Base-by-base conservation (phyloP, 805 yeast genomes). In the Saccharomycopsis sp. region DNA sequence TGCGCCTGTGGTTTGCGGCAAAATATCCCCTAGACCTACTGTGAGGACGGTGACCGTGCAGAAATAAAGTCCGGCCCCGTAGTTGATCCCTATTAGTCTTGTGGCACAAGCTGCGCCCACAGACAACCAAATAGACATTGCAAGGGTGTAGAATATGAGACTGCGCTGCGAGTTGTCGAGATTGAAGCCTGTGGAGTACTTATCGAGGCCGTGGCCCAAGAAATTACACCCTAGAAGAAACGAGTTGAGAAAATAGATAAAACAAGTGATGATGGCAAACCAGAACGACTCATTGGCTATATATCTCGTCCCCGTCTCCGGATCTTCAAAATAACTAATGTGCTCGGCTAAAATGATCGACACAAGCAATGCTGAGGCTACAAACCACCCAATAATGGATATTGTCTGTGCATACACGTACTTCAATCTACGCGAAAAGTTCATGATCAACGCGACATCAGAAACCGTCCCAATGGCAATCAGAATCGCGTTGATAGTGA, bases 1-100 rank as follows among this genome's bases (percentile, higher is more conserved):
- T 0, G 86, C 77, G 0, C 82, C 81, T 1, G 76, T 71, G 1
- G 78, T 69, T 0, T 58, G 41, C 0, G 96, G 91, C 0, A 77
- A 73, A 37, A 85, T 75, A 64, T 87, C 94, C 44, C 97, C 97
- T 16, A 85, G 73, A 0, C 97, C 97, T 29, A 91, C 79, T 1
- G 97, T 91, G 52, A 88, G 73, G 46, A 86, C 72, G 0, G 95
- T 83, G 1, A 87, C 90, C 9, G 81, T 79, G 64, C 90, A 83
- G 67, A 79, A 89, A 67, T 88, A 90, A 51, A 89, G 67, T 0
- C 88, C 82, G n/a, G 82, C 76, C 0, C 91, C 90, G 66, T 78
- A 87, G 0, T 77, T 73, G 8, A 82, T 65, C 48, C 73, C 67
- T 46, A 82, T 62, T 51, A 83, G 57, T 2, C 70, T 64, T 0